Evolutionary conservation across 305 asterid genomes (phyloP), one percentile per base, ranked within the genome.

Genomic region (Fraxinus angustifolia): DNA sequence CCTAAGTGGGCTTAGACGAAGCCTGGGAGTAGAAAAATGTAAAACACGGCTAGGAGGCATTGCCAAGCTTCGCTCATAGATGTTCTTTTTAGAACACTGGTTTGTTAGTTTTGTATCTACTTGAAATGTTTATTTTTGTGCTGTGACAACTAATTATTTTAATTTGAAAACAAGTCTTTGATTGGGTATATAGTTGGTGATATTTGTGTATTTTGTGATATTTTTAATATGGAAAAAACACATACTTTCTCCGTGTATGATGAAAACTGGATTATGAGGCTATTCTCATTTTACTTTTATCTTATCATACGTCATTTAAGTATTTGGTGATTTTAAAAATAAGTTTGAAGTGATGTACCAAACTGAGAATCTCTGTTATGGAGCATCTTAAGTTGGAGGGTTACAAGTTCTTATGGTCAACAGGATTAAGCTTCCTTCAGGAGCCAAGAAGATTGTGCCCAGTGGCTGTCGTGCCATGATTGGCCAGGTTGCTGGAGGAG

Each of bases 401-500:
- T 23, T 67, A 67, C 73, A 10, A 42, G 8, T 48, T 67, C 19
- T 34, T 16, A 17, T 42, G 0, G 17, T 76, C 26, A 30, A 11
- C 76, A 92, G 97, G 86, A 77, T 92, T 28, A 94, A 91, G 91
- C 93, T 93, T 1, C 97, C 98, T 48, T 93, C 97, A 23, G 97
- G 97, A 70, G 83, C 97, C 16, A 93, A 94, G 91, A 94, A 93
- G 87, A 90, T 94, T 14, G 92, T 93, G 0, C 97, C 97, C 16
- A 91, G 97, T 50, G 96, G 90, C 0, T 93, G 98, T 10, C 91
- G 98, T 53, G 98, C 96, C 73, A 94, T 93, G 97, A 85, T 93
- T 62, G 98, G 97, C 3, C 97, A 93, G 87, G 97, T 92, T 73
- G 98, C 98, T 0, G 97, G 97, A 26, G 97, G 97, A 17, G 97